Evolutionary conservation across 345 rosid species (phyloP), one percentile per base, ranked within the genome.

Genomic region (Angophora floribunda): DNA sequence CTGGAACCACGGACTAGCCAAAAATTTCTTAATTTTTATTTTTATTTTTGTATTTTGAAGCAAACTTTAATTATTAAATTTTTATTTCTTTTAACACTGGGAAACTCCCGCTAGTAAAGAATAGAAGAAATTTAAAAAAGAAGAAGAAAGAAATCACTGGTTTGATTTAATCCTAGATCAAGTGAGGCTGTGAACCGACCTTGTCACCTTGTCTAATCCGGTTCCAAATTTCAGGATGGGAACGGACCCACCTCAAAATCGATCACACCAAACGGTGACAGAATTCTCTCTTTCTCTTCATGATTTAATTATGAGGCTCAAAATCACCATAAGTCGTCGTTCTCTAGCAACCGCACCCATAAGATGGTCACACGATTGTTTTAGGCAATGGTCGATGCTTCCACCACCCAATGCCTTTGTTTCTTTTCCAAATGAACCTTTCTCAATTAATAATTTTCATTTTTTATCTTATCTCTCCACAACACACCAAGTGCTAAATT

Each of bases 1-100:
- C 22, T 55, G 26, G 26, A 55, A 8, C 1, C 0, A 22, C 0
- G 2, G 28, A 55, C 28, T 1, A 0, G 10, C 4, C 61, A 55
- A 55, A 36, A 55, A 22, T 55, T 53, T 55, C 0, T 55, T 55
- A 12, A 55, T 55, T 55, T 21, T 55, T 55, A 36, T 36, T 36
- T 2, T 55, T 22, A 55, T 9, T 55, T 21, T 53, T 21, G 41
- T 55, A 4, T 22, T 55, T 55, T 22, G 6, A 55, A 7, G 28
- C 24, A 55, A 55, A 55, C 7, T 53, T 9, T 52, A 52, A 52
- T 53, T 53, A 52, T 0, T 52, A 52, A 17, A 53, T 53, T 19
- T 16, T 53, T 52, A 0, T 52, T 55, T 55, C 22, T 55, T 55
- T 55, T 55, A 55, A 36, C 4, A 4, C 4, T 36, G 41, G 41